Evolutionary conservation across 2,329 filamentous ascomycete species (phyloP), one percentile per base, ranked within the genome.

Genomic region (Claviceps pazoutovae): DNA sequence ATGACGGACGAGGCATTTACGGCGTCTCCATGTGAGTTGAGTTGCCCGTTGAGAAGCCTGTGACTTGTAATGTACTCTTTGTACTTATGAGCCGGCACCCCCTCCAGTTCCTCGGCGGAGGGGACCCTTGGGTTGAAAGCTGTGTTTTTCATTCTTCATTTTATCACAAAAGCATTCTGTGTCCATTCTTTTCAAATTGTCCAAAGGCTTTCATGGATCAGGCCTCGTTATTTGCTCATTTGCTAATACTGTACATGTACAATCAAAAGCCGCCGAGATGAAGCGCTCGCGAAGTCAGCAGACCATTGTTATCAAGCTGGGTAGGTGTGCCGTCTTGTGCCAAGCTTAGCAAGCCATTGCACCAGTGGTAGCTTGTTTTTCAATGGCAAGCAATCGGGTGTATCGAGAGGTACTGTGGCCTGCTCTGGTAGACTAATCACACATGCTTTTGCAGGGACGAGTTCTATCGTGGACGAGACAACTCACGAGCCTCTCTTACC

Each of bases 381-480:
- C 13, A 16, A 36, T 8, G 30, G 13, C 30, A 51, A 16, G n/a
- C 36, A 41, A 23, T 46, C 30, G 21, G 34, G 13, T 46, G 19
- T 14, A 23, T 41, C 14, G 21, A 41, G 17, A 30, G 19, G 9
- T 39, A 38, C 14, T 47, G 14, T 41, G 30, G 26, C 37, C 42
- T 54, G 23, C 26, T 23, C 14, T 34, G 30, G 11, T 34, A 34
- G 9, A 34, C 30, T 14, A 46, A 46, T 34, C 45, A 17, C n/a
- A 9, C 4, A 46, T 26, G 19, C 19, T 37, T 19, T 50, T 54
- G 55, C 59, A 98, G 93, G 93, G 61, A 97, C 93, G 46, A 96
- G 89, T 68, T 97, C 93, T n/a, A 97, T 98, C 59, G 90, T 98
- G 57, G 88, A 97, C 70, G 93, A 98, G 67, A 86, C 83, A 64